Evolutionary conservation across 805 yeast genomes (phyloP).

Genomic region (Lipomyces sp.): DNA sequence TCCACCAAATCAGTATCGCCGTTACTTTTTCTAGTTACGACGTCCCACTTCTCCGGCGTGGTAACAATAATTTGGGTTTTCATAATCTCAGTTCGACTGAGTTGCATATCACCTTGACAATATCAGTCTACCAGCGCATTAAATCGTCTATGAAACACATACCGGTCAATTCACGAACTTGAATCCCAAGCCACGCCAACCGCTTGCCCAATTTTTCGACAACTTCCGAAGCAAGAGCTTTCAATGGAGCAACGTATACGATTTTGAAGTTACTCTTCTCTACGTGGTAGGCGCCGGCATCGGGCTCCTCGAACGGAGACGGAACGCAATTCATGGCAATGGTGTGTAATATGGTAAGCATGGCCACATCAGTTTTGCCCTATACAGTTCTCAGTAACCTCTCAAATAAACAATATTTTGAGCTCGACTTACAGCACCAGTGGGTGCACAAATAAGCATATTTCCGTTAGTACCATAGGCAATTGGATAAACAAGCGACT

Average conservation of each 20-base stretch:
- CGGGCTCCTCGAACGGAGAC: conserved; percentile 54
- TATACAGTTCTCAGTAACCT: conserved; percentile 2
- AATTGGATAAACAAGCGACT: conserved; percentile 85
- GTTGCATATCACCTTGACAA: conserved; percentile 70
- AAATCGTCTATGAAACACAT: background rate
- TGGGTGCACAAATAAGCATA: conserved; percentile 95
- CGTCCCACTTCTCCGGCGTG: conserved; percentile 98
- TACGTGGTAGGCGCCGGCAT: conserved; percentile 59
- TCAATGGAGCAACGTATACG: conserved; percentile 89
- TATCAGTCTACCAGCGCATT: background rate
- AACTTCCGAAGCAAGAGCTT: conserved; percentile 95
- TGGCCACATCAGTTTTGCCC: conserved; percentile 94
- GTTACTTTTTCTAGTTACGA: conserved; percentile 88
- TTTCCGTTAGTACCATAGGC: conserved; percentile 93
- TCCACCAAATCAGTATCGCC: conserved; percentile 86
- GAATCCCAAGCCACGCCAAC: conserved; percentile 81
- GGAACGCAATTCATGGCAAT: conserved; percentile 62
- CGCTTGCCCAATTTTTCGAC: conserved; percentile 84
- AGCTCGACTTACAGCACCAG: conserved; percentile 69
- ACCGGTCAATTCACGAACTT: conserved; percentile 88
- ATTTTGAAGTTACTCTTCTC: conserved; percentile 86
- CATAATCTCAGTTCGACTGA: conserved; percentile 76
- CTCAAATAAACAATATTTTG: background rate
- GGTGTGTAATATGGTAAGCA: conserved; percentile 77
- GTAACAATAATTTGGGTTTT: conserved; percentile 89